A percentile compares a stretch with the other conserved stretches of the same genome.
Evolutionary conservation across 1,139 yeast species (phyloP).

Genomic region (Blastobotrys raffinosifermentans): DNA sequence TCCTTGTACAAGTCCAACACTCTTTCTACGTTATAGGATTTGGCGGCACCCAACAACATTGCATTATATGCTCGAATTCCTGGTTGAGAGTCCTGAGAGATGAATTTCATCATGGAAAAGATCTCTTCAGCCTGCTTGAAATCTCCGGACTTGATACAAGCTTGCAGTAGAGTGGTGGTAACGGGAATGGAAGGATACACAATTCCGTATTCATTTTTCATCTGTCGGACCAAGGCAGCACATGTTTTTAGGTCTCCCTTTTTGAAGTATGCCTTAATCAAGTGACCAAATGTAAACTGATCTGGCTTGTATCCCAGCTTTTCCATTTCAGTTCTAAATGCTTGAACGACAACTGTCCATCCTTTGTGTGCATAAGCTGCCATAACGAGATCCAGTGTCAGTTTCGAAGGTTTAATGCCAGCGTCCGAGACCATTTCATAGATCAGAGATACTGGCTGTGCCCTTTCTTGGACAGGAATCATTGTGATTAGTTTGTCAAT

Average conservation of each 20-base stretch:
- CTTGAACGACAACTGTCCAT: constrained; percentile 28
- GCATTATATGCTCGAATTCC: constrained; percentile 62
- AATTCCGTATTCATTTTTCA: constrained; percentile 43
- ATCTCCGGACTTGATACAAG: constrained; percentile 52
- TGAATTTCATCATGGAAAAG: constrained; percentile 81
- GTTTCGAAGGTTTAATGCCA: constrained; percentile 19
- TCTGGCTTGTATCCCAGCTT: constrained; percentile 36
- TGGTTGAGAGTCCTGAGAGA: constrained; percentile 60
- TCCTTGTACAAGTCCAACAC: constrained; percentile 75
- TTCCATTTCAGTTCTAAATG: constrained; percentile 30
- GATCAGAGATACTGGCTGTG: constrained; percentile 18
- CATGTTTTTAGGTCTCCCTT: constrained; percentile 30
- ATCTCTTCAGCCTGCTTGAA: constrained; percentile 59
- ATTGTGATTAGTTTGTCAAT: constrained; percentile 22
- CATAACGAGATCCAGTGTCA: constrained; percentile 28
- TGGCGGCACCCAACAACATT: constrained; percentile 60
- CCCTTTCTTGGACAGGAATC: constrained; percentile 28
- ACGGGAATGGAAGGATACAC: constrained; percentile 48
- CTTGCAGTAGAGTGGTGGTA: constrained; percentile 59
- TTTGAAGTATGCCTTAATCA: constrained; percentile 39
- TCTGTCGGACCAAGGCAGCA: constrained; percentile 37
- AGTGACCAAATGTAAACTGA: constrained; percentile 39
- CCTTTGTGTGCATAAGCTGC: constrained; percentile 34
- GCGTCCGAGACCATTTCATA: constrained; percentile 27
- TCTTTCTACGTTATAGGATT: constrained; percentile 57